These are phyloP conservation scores for Gypsophila paniculata DNA, from an alignment of 179 eudicot genomes.

Conservation along the genomic window DNA sequence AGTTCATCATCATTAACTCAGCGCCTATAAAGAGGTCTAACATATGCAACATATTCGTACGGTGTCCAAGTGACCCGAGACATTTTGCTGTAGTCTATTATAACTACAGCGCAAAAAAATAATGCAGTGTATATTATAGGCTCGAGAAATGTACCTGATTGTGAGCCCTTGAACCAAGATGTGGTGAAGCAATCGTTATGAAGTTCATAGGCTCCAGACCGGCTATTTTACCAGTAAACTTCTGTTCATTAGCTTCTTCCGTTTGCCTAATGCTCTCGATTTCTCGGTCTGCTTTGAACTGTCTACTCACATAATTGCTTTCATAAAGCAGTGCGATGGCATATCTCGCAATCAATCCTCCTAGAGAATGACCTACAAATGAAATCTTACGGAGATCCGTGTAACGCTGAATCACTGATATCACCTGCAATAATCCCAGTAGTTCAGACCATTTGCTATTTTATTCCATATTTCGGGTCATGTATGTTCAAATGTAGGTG, in stretches of 20 bases:
- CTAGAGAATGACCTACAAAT: slow-evolving; percentile 76
- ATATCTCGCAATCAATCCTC: slow-evolving; percentile 82
- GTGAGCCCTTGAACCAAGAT: slow-evolving; percentile 88
- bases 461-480: no score
- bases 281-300: slow-evolving; percentile 26
- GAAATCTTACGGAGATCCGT: slow-evolving; percentile 73
- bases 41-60: no score
- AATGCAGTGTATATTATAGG: no score
- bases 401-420: slow-evolving; percentile 48
- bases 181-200: slow-evolving; percentile 83
- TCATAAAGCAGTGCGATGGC: slow-evolving; percentile 70
- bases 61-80: no score
- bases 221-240: slow-evolving; percentile 53
- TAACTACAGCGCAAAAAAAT: no score
- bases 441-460: no score
- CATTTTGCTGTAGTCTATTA: no score
- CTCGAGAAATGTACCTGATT: no score
- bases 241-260: slow-evolving; percentile 33
- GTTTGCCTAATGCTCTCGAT: slow-evolving; percentile 21
- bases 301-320: slow-evolving; percentile 25
- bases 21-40: no score
- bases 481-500: not conserved
- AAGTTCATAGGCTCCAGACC: slow-evolving; percentile 90
- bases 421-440: slow-evolving; percentile 46
- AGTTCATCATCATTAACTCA: no score